phyloP scores from a whole-genome alignment of 306 rosid genomes.

The Glycine latifolia region DNA sequence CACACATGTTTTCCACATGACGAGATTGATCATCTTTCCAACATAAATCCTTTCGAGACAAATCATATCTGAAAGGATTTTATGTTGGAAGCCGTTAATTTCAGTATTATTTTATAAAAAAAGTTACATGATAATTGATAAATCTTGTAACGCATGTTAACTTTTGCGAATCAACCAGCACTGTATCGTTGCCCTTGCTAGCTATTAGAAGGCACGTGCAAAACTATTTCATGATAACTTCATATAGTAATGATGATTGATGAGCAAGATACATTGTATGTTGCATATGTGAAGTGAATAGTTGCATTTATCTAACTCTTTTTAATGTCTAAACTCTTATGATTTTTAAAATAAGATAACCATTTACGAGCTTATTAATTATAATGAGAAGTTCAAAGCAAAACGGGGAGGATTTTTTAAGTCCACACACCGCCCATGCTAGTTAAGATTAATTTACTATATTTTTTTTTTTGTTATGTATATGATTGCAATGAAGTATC shows the following conservation, averaged over 20 bases:
- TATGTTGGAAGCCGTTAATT: constrained; percentile 15
- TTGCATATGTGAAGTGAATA: background rate
- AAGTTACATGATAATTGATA: too few relatives aligned
- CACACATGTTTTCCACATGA: constrained; percentile 43
- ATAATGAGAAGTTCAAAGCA: background rate
- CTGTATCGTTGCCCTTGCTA: constrained; percentile 26
- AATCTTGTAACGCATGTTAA: too few relatives aligned
- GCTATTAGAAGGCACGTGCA: constrained; percentile 26
- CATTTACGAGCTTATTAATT: background rate
- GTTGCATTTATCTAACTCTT: background rate
- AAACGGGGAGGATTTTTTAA: background rate
- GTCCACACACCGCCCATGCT: background rate
- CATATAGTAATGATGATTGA: background rate
- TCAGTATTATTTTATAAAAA: background rate
- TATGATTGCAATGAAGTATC: too few relatives aligned
- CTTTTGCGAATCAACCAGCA: too few relatives aligned
- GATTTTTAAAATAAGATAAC: background rate
- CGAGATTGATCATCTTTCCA: constrained; percentile 24
- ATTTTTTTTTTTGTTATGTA: too few relatives aligned
- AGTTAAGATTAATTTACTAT: background rate
- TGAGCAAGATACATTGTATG: constrained; percentile 29
- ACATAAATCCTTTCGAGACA: constrained; percentile 37
- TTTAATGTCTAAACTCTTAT: background rate
- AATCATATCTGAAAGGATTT: constrained; percentile 50
- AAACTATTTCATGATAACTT: constrained; percentile 26